Percentiles rank a stretch among this genome's conserved stretches.
phyloP scores from a whole-genome alignment of 1,284 basidiomycete genomes.

The Filobasidium uniguttulatum region DNA sequence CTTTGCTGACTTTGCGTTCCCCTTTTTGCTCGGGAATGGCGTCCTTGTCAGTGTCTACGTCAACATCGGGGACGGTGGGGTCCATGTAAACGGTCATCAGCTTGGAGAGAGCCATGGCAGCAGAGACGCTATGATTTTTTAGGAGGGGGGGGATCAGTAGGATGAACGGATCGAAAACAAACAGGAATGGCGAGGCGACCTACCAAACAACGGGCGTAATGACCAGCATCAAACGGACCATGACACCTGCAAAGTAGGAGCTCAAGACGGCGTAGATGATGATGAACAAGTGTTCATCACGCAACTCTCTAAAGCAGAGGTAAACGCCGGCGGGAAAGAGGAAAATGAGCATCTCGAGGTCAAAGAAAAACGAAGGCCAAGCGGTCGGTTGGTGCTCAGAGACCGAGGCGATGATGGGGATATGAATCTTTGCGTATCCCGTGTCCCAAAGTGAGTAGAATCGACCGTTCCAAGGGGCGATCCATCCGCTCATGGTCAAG shows the following conservation, averaged over 20 bases:
- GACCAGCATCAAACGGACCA: constrained; percentile 59
- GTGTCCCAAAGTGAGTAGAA: constrained; percentile 99
- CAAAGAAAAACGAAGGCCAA: constrained; percentile 99
- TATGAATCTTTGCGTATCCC: constrained; percentile 80
- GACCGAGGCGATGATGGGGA: constrained; percentile 97
- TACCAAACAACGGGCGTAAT: constrained; percentile 36
- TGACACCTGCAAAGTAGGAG: constrained; percentile 98
- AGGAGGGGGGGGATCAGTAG: constrained; percentile 80
- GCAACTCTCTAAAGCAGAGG: constrained; percentile 81
- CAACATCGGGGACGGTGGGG: constrained; percentile 34
- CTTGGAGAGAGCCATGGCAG: constrained; percentile 80
- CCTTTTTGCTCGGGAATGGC: constrained; percentile 43
- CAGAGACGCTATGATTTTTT: constrained; percentile 77
- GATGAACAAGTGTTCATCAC: constrained; percentile 96
- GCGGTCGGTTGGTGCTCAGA: constrained; percentile 99
- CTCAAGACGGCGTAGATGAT: constrained; percentile 95
- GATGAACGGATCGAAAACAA: neutral
- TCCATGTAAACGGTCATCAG: constrained; percentile 82
- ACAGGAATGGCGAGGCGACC: neutral
- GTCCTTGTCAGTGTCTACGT: constrained; percentile 15
- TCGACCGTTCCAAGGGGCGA: constrained; percentile 97
- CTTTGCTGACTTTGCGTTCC: constrained; percentile 43
- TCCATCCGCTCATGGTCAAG: constrained; percentile 86
- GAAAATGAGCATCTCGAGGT: constrained; percentile 94
- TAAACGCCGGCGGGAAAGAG: constrained; percentile 93